phyloP scores from a whole-genome alignment of 768 basidiomycete species.

The Suillus decipiens region DNA sequence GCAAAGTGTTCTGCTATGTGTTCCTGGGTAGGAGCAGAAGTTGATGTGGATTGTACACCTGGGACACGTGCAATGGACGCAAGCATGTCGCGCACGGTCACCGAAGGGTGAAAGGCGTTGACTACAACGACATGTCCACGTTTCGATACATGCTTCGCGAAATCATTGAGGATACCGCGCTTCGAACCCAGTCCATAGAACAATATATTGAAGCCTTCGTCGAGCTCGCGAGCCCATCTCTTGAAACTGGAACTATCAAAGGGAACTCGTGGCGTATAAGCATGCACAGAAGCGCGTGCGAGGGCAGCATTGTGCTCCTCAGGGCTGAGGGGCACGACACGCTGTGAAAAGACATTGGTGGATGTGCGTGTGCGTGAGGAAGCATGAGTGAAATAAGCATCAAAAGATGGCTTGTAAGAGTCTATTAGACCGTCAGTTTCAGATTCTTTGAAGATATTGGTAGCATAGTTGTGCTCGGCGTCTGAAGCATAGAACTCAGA shows the following conservation, averaged over 20 bases:
- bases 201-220: constrained; percentile 83
- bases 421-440: constrained; percentile 14
- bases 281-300: constrained; percentile 9
- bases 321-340: constrained; percentile 68
- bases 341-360: constrained; percentile 73
- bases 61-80: constrained; percentile 51
- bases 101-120: constrained; percentile 75
- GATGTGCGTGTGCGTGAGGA: constrained; percentile 72
- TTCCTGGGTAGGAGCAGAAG: constrained; percentile 49
- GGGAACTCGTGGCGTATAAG: constrained; percentile 22
- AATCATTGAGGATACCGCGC: constrained; percentile 68
- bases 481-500: constrained; percentile 32
- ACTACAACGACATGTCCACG: constrained; percentile 74
- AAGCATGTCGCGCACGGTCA: constrained; percentile 69
- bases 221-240: constrained; percentile 70
- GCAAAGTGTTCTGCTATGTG: constrained; percentile 68
- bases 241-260: constrained; percentile 41
- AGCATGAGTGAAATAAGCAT: constrained; percentile 78
- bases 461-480: constrained; percentile 21
- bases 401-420: constrained; percentile 60
- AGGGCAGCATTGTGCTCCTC: constrained; percentile 55
- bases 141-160: constrained; percentile 62
- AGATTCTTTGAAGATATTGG: constrained; percentile 9
- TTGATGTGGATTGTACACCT: constrained; percentile 17
- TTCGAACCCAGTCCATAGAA: constrained; percentile 94